phyloP scores from a whole-genome alignment of 2,329 filamentous ascomycete genomes.

The Penicillium sp. region DNA sequence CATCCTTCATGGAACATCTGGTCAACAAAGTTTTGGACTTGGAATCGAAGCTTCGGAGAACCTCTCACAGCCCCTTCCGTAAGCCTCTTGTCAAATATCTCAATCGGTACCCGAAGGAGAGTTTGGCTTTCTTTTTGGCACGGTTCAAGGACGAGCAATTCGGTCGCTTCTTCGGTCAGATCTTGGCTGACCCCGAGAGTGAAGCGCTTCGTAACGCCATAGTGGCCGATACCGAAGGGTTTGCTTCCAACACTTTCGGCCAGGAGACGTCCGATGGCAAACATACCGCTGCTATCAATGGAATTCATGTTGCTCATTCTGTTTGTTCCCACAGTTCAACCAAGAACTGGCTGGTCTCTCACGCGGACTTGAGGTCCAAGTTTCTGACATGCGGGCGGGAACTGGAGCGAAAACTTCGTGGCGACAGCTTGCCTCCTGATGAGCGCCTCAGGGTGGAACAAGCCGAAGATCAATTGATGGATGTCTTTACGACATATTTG shows the following conservation, averaged over 20 bases:
- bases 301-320: slow-evolving; percentile 76
- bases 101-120: slow-evolving; percentile 84
- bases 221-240: slow-evolving; percentile 63
- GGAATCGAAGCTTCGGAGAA: slow-evolving; percentile 76
- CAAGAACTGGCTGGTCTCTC: slow-evolving; percentile 59
- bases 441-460: slow-evolving; percentile 83
- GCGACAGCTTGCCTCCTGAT: slow-evolving; percentile 61
- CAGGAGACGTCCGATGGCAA: slow-evolving; percentile 60
- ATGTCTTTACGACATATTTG: slow-evolving; percentile 75
- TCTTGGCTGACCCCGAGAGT: slow-evolving; percentile 70
- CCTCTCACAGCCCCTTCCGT: slow-evolving; percentile 85
- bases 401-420: slow-evolving; percentile 66
- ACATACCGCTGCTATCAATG: slow-evolving; percentile 77
- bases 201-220: slow-evolving; percentile 67
- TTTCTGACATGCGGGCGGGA: slow-evolving; percentile 65
- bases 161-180: slow-evolving; percentile 84
- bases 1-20: slow-evolving; percentile 82
- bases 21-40: slow-evolving; percentile 86
- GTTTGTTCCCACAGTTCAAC: slow-evolving; percentile 62
- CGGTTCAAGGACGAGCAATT: slow-evolving; percentile 80
- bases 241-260: slow-evolving; percentile 61
- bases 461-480: slow-evolving; percentile 79
- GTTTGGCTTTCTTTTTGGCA: slow-evolving; percentile 72
- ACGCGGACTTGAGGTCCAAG: slow-evolving; percentile 53
- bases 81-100: slow-evolving; percentile 86